Evolutionary conservation across 1,284 basidiomycete genomes (phyloP).

Genomic region (Fomitopsis pinicola): DNA sequence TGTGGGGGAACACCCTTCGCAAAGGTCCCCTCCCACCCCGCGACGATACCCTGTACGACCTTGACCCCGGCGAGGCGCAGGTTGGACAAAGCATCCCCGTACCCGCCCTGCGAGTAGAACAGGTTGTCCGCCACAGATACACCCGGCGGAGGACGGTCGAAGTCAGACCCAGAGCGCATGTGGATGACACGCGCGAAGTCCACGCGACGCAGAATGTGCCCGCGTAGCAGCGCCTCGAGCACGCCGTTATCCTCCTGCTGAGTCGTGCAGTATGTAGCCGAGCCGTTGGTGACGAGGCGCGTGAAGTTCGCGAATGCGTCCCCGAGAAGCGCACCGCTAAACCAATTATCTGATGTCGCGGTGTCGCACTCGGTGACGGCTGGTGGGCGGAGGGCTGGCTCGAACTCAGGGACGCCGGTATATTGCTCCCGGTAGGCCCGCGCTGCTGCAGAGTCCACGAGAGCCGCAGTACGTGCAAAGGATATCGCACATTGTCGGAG

Average conservation of each 20-base stretch:
- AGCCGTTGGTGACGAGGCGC: constrained; percentile 32
- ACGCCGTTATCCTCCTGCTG: constrained; percentile 48
- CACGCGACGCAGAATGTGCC: constrained; percentile 30
- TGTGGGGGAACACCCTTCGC: no score
- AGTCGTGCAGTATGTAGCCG: constrained; percentile 36
- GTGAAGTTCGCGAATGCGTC: constrained; percentile 40
- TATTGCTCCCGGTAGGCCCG: no score
- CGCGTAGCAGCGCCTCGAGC: constrained; percentile 40
- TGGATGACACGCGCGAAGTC: constrained; percentile 43
- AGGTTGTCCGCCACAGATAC: constrained; percentile 19
- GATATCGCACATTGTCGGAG: constrained; percentile 28
- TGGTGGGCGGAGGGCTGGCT: constrained; percentile 25
- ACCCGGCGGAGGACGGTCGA: constrained; percentile 35
- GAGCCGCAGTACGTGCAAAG: no score
- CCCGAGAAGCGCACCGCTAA: constrained; percentile 33
- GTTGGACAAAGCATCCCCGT: no score
- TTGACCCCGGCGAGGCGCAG: no score
- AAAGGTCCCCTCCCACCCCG: no score
- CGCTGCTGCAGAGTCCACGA: no score
- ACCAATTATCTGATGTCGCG: constrained; percentile 42
- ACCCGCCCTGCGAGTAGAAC: no score
- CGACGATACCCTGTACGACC: no score
- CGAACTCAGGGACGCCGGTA: no score
- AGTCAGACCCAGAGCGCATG: constrained; percentile 41
- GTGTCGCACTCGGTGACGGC: constrained; percentile 33